Percentiles rank a stretch among this genome's conserved stretches.
Conservation (phyloP, 192 early-diverging fungal species). For the Coemansia sp. region DNA sequence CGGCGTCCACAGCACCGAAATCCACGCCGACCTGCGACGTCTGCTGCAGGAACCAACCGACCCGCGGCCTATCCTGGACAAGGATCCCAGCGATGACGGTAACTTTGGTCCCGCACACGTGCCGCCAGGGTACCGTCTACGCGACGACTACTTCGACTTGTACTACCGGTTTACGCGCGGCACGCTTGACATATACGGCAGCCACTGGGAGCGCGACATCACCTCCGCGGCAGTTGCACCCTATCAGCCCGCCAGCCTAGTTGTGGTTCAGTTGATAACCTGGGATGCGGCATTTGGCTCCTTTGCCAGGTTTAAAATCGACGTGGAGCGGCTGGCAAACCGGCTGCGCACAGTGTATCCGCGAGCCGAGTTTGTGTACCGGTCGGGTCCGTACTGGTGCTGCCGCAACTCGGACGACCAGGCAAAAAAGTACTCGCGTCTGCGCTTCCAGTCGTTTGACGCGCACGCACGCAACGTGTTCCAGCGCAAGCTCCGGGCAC, state of each 20-base stretch:
- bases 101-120: slow-evolving; percentile 18
- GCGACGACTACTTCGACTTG: slow-evolving; percentile 28
- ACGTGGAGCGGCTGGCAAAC: slow-evolving; percentile 6
- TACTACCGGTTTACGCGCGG: slow-evolving; percentile 43
- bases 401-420: slow-evolving; percentile 22
- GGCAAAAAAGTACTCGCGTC: slow-evolving; percentile 25
- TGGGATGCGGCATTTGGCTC: slow-evolving; percentile 34
- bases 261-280: slow-evolving; percentile 34
- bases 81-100: slow-evolving; percentile 9
- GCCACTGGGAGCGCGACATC: slow-evolving; percentile 41
- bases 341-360: slow-evolving; percentile 24
- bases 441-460: slow-evolving; percentile 33
- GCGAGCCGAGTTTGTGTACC: slow-evolving; percentile 25
- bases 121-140: slow-evolving; percentile 20
- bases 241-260: slow-evolving; percentile 12
- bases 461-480: slow-evolving; percentile 13
- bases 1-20: slow-evolving; percentile 15
- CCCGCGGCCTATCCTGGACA: slow-evolving; percentile 13
- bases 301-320: slow-evolving; percentile 3
- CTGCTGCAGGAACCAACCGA: not conserved
- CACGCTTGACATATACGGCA: slow-evolving; percentile 34
- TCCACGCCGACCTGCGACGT: slow-evolving; percentile 12
- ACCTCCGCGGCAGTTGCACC: not conserved
- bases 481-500: slow-evolving; percentile 8
- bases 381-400: slow-evolving; percentile 41